Percentiles rank a stretch among this genome's conserved stretches.
Evolutionary conservation across 2,329 filamentous ascomycete species (phyloP).

Genomic region (Boeremia lycopersici): DNA sequence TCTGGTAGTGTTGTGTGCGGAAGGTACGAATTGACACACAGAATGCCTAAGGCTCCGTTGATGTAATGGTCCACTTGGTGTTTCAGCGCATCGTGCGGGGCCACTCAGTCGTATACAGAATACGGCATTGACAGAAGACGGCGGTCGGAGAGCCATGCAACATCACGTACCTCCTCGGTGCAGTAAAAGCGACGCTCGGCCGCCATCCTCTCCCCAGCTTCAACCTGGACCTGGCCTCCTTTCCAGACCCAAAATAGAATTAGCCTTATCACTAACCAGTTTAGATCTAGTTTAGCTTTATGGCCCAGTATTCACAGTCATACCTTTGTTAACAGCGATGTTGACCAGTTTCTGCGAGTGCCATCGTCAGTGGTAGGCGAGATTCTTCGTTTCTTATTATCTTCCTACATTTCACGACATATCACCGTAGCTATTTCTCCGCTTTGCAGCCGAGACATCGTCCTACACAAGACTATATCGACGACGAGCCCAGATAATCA

Average conservation of each 20-base stretch:
- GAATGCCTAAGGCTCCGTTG: background rate
- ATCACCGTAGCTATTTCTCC: too few relatives aligned
- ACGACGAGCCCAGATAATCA: too few relatives aligned
- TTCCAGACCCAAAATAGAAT: constrained; percentile 6
- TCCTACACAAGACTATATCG: too few relatives aligned
- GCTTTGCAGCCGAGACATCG: too few relatives aligned
- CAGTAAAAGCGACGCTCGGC: background rate
- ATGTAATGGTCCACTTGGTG: background rate
- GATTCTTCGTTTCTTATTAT: too few relatives aligned
- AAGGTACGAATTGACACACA: background rate
- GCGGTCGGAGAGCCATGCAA: background rate
- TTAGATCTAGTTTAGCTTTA: background rate
- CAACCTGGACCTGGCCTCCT: background rate
- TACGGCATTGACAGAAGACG: background rate
- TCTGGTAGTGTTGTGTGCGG: background rate
- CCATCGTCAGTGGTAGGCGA: background rate
- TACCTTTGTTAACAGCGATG: background rate
- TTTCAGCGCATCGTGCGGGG: background rate
- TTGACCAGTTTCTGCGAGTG: background rate
- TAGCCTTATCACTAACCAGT: background rate
- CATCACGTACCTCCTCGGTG: background rate
- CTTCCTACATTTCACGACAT: too few relatives aligned
- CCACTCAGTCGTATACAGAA: background rate
- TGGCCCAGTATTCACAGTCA: constrained; percentile 3
- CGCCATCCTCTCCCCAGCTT: too few relatives aligned